These are phyloP conservation scores for Fusarium multiceps DNA, from an alignment of 2,329 filamentous ascomycete genomes.

Conservation along the genomic window DNA sequence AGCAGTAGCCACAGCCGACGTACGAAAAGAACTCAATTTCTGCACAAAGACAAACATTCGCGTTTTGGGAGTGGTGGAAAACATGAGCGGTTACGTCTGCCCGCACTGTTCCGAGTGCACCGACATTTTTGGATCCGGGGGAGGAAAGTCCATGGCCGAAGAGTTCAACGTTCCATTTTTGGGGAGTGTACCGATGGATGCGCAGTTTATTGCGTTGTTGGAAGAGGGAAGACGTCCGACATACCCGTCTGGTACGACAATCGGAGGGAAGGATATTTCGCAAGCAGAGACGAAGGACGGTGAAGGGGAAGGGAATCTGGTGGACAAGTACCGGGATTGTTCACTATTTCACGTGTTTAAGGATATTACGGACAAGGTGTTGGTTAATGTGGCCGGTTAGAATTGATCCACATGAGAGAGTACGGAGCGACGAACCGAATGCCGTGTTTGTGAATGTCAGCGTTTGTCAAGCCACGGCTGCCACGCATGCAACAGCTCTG, in stretches of 20 bases:
- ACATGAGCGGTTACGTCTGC: constrained; percentile 95
- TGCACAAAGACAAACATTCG: constrained; percentile 84
- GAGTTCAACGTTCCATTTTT: constrained; percentile 88
- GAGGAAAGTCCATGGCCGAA: constrained; percentile 86
- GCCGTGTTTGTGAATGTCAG: background rate
- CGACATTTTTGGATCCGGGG: constrained; percentile 92
- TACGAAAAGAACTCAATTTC: constrained; percentile 94
- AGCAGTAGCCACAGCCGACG: constrained; percentile 91
- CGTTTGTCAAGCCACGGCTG: background rate
- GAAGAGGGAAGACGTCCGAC: constrained; percentile 75
- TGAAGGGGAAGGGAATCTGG: constrained; percentile 59
- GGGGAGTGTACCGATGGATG: constrained; percentile 90
- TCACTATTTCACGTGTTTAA: constrained; percentile 77
- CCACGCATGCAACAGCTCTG: background rate
- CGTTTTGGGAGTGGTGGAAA: constrained; percentile 91
- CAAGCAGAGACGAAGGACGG: constrained; percentile 5
- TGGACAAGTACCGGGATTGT: constrained; percentile 78
- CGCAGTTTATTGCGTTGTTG: constrained; percentile 87
- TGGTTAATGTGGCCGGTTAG: constrained; percentile 39
- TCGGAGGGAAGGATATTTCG: constrained; percentile 68
- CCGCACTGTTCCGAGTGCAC: constrained; percentile 85
- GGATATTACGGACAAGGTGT: constrained; percentile 65
- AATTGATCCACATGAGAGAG: background rate
- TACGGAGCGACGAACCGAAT: background rate
- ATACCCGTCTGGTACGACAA: constrained; percentile 75